Evolutionary conservation across 176 grass and related monocot genomes (phyloP).

Genomic region (Raddia guianensis): DNA sequence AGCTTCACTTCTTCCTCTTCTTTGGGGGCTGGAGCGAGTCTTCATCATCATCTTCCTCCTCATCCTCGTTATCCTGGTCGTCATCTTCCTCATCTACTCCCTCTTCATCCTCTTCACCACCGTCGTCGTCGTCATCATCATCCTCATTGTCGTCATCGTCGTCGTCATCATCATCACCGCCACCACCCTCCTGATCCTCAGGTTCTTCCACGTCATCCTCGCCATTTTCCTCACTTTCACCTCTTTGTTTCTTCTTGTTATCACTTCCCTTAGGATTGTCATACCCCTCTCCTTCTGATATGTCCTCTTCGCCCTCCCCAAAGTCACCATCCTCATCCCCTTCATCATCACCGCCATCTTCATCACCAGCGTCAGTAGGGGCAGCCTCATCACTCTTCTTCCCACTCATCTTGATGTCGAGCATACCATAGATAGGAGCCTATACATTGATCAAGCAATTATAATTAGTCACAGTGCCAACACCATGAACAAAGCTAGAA

Average conservation of each 20-base stretch:
- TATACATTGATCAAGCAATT: conserved; percentile 37
- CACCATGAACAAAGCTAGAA: conserved; percentile 14
- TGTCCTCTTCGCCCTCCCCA: conserved; percentile 61
- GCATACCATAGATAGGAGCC: conserved; percentile 36
- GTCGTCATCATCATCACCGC: conserved; percentile 18
- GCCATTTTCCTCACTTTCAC: conserved; percentile 58
- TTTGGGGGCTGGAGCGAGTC: conserved; percentile 76
- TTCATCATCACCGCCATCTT: conserved; percentile 48
- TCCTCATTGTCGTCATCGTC: conserved; percentile 17
- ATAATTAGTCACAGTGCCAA: conserved; percentile 5
- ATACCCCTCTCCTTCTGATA: conserved; percentile 63
- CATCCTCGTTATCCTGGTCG: conserved; percentile 46
- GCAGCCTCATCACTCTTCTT: conserved; percentile 38
- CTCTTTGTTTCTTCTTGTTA: conserved; percentile 55
- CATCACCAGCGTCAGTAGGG: conserved; percentile 64
- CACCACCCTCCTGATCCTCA: conserved; percentile 50
- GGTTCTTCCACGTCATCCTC: conserved; percentile 63
- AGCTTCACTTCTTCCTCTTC: conserved; percentile 83
- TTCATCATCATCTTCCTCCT: conserved; percentile 63
- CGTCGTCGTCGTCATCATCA: neutral
- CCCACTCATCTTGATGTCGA: conserved; percentile 41
- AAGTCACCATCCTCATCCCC: conserved; percentile 58
- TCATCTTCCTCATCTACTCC: conserved; percentile 47
- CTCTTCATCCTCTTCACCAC: conserved; percentile 28
- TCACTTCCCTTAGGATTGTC: conserved; percentile 57